phyloP scores from a whole-genome alignment of 441 rosid species.

The Populus trichocarpa region DNA sequence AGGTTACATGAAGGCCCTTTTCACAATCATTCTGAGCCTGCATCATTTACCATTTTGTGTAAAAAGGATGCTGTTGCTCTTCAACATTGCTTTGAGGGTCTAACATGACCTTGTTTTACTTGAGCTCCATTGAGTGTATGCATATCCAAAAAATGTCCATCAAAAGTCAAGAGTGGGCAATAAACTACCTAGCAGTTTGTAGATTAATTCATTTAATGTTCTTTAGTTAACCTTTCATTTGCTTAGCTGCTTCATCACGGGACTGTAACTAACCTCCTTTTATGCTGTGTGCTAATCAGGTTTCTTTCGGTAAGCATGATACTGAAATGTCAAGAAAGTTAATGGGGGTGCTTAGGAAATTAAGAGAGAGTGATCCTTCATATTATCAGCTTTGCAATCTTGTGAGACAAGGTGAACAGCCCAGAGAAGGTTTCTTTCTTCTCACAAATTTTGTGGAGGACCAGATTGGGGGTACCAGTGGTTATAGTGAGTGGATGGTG shows the following conservation, averaged over 20 bases:
- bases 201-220: background rate
- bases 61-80: background rate
- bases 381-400: constrained; percentile 72
- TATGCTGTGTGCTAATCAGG: constrained; percentile 39
- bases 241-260: background rate
- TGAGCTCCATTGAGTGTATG: background rate
- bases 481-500: constrained; percentile 80
- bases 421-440: constrained; percentile 84
- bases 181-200: background rate
- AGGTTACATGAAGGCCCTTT: background rate
- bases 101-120: background rate
- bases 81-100: background rate
- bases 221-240: background rate
- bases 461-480: constrained; percentile 64
- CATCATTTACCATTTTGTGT: background rate
- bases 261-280: constrained; percentile 3
- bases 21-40: background rate
- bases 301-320: constrained; percentile 55
- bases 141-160: background rate
- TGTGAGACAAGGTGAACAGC: constrained; percentile 98
- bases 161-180: background rate
- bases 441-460: constrained; percentile 84
- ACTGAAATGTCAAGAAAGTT: constrained; percentile 88
- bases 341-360: constrained; percentile 50
- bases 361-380: constrained; percentile 70